Evolutionary conservation across 2,329 filamentous ascomycete genomes (phyloP).

Genomic region (Beauveria brongniartii): DNA sequence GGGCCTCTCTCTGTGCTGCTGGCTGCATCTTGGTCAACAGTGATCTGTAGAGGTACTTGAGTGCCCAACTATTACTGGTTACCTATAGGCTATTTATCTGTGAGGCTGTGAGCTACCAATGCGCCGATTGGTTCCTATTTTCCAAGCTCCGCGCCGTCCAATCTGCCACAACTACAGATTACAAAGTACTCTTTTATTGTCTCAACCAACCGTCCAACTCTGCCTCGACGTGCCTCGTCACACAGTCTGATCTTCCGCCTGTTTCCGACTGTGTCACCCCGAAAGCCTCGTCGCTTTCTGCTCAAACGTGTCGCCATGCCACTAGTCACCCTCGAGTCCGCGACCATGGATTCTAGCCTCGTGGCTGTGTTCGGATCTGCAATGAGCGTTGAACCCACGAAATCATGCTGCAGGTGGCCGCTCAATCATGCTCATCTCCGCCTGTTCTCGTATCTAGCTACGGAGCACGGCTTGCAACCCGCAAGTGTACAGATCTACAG

Average conservation of each 20-base stretch:
- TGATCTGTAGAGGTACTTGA: no score
- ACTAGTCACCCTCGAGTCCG: not conserved
- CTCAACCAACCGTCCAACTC: no score
- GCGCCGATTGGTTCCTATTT: no score
- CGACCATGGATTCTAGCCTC: not conserved
- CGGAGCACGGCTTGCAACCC: not conserved
- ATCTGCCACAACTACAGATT: no score
- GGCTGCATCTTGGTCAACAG: not conserved
- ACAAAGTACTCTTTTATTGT: no score
- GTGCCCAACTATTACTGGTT: no score
- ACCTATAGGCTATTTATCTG: no score
- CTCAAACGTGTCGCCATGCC: not conserved
- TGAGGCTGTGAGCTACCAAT: not conserved
- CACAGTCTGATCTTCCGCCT: not conserved
- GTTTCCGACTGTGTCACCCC: not conserved
- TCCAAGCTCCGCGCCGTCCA: no score
- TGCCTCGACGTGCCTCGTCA: no score
- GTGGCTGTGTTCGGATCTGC: not conserved
- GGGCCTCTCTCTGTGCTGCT: not conserved
- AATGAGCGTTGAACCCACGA: not conserved
- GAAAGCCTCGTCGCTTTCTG: not conserved
- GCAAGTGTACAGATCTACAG: slow-evolving; percentile 6
- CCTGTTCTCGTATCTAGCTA: not conserved
- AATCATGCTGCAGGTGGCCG: not conserved
- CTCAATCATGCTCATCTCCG: not conserved